Percentiles rank a stretch among this genome's conserved stretches.
phyloP scores from a whole-genome alignment of 2,329 filamentous ascomycete species.

The Neurospora crassa region DNA sequence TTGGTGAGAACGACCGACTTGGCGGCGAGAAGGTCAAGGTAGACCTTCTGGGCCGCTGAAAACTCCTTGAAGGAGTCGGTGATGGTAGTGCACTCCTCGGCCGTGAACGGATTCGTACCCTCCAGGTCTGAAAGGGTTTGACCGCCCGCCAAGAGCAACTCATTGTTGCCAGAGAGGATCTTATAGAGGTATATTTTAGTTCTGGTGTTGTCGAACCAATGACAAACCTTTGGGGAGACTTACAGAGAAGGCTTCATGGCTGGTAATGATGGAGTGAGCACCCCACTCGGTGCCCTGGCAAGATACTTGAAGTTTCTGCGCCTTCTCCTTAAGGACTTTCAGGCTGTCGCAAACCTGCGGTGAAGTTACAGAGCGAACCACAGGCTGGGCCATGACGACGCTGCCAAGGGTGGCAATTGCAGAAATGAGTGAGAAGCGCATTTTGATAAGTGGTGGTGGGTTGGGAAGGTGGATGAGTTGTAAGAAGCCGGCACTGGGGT shows the following conservation, averaged over 20 bases:
- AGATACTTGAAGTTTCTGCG: constrained; percentile 18
- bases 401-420: neutral
- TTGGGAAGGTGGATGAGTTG: neutral
- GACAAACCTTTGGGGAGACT: neutral
- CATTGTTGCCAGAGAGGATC: too few relatives aligned
- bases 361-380: constrained; percentile 6
- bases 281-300: constrained; percentile 17
- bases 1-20: too few relatives aligned
- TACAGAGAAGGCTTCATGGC: constrained; percentile 8
- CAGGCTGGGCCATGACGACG: neutral
- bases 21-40: too few relatives aligned
- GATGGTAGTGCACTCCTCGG: too few relatives aligned
- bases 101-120: too few relatives aligned
- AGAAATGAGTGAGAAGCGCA: neutral
- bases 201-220: too few relatives aligned
- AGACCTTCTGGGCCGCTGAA: too few relatives aligned
- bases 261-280: constrained; percentile 11
- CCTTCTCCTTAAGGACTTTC: constrained; percentile 16
- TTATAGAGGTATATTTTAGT: too few relatives aligned
- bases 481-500: neutral
- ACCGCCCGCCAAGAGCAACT: too few relatives aligned
- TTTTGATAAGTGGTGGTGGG: neutral
- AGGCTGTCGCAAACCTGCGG: constrained; percentile 18
- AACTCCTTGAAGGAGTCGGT: too few relatives aligned
- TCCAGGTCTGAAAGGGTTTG: too few relatives aligned